A percentile compares a stretch with the other conserved stretches of the same genome.
Conservation (phyloP, 495 filamentous ascomycete genomes). For the Peziza echinospora region DNA sequence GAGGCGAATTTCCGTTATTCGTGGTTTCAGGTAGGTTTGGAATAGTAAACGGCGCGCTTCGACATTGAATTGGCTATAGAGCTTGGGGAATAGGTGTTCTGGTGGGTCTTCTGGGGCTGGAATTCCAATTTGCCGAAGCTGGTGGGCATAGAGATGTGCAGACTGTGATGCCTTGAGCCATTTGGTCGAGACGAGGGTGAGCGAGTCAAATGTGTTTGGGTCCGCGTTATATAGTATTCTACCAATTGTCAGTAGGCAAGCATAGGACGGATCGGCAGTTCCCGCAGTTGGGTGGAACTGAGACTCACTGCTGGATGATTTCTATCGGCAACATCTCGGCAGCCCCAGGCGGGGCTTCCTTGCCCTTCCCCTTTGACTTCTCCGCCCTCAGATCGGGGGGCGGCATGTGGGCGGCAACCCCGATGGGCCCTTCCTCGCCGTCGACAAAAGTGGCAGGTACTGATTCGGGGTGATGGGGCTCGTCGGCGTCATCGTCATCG, state of each 20-base stretch:
- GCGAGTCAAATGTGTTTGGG: constrained; percentile 59
- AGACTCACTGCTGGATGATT: constrained; percentile 25
- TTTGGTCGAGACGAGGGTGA: constrained; percentile 56
- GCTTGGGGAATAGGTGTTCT: constrained; percentile 32
- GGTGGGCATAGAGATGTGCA: constrained; percentile 49
- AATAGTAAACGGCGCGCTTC: constrained; percentile 64
- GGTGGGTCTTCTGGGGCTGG: constrained; percentile 23
- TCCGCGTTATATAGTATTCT: constrained; percentile 60
- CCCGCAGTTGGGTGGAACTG: background rate
- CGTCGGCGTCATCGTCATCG: background rate
- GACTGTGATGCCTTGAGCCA: constrained; percentile 58
- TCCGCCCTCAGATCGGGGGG: background rate
- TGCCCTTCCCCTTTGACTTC: constrained; percentile 18
- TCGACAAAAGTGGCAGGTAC: too few relatives aligned
- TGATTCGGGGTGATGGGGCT: too few relatives aligned
- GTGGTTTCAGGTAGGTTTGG: constrained; percentile 52
- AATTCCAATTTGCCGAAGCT: constrained; percentile 20
- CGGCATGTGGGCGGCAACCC: too few relatives aligned
- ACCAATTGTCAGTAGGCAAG: constrained; percentile 1
- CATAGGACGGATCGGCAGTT: background rate
- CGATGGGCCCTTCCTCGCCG: too few relatives aligned
- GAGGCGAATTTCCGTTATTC: constrained; percentile 45
- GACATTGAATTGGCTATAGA: constrained; percentile 44
- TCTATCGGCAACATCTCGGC: constrained; percentile 23
- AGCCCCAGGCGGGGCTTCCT: constrained; percentile 6